Percentiles rank a stretch among this genome's conserved stretches.
phyloP scores from a whole-genome alignment of 805 yeast genomes.

The Saccharomycopsis javanensis region DNA sequence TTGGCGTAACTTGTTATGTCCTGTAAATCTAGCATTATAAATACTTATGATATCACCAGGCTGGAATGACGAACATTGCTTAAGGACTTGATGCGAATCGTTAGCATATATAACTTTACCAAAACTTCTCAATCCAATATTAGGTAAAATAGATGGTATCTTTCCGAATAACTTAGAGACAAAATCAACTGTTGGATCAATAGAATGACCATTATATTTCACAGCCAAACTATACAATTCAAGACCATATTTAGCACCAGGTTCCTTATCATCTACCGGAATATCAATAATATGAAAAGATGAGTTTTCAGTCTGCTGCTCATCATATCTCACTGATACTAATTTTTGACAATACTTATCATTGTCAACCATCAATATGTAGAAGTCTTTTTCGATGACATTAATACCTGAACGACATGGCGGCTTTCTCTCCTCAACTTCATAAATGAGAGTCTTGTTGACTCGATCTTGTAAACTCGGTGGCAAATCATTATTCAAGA shows the following conservation, averaged over 20 bases:
- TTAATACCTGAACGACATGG: neutral
- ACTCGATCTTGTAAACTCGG: constrained; percentile 35
- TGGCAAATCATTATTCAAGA: constrained; percentile 54
- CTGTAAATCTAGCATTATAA: constrained; percentile 63
- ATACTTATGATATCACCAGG: constrained; percentile 83
- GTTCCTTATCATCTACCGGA: neutral
- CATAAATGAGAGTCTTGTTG: constrained; percentile 42
- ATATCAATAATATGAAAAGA: constrained; percentile 12
- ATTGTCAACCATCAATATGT: constrained; percentile 2
- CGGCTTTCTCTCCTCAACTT: constrained; percentile 29
- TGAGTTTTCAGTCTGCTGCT: constrained; percentile 39
- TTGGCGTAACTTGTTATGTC: constrained; percentile 46
- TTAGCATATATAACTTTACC: constrained; percentile 67
- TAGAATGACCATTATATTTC: constrained; percentile 24
- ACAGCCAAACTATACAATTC: constrained; percentile 38
- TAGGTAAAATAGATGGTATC: constrained; percentile 38
- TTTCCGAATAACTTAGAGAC: constrained; percentile 30
- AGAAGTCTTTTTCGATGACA: constrained; percentile 5
- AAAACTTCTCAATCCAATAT: constrained; percentile 53
- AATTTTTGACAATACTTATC: constrained; percentile 3
- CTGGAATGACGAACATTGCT: constrained; percentile 20
- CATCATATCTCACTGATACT: constrained; percentile 51
- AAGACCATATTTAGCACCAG: constrained; percentile 36
- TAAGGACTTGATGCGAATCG: constrained; percentile 31
- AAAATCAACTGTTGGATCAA: constrained; percentile 19